phyloP scores from a whole-genome alignment of 495 filamentous ascomycete genomes.

The Aspergillus wentii region DNA sequence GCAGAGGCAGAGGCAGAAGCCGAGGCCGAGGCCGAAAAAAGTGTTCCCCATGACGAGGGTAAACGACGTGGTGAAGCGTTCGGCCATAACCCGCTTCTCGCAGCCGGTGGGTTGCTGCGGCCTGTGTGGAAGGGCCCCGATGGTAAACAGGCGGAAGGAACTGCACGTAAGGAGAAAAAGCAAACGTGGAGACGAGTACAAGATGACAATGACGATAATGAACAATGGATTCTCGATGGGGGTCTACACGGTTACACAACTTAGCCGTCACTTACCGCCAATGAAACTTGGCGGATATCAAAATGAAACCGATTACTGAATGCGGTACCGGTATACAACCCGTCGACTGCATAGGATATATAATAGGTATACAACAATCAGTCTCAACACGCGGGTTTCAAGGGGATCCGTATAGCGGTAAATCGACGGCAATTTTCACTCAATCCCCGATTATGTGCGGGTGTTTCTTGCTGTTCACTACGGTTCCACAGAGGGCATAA shows the following conservation, averaged over 20 bases:
- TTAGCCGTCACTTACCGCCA: not conserved
- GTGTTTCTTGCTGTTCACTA: no score
- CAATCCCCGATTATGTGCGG: no score
- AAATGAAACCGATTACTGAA: not conserved
- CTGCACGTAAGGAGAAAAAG: constrained; percentile 36
- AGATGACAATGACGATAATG: constrained; percentile 86
- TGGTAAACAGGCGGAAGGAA: constrained; percentile 34
- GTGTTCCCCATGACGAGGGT: constrained; percentile 8
- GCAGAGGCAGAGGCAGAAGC: constrained; percentile 16
- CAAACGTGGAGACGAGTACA: constrained; percentile 84
- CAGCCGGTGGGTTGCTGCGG: constrained; percentile 63
- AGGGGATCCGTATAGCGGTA: no score
- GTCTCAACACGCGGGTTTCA: no score
- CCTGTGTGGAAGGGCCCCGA: constrained; percentile 66
- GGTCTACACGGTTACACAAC: constrained; percentile 56
- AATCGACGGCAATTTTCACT: no score
- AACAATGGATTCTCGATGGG: constrained; percentile 86
- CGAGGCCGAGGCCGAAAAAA: constrained; percentile 28
- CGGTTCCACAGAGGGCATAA: no score
- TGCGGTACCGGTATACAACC: no score
- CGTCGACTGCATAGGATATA: no score
- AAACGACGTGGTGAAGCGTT: constrained; percentile 55
- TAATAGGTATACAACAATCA: no score
- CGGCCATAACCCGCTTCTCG: constrained; percentile 76
- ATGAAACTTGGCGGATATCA: not conserved